Evolutionary conservation across 495 filamentous ascomycete genomes (phyloP), one percentile per base, ranked within the genome.

Genomic region (Hypoxylon crocopeplum): DNA sequence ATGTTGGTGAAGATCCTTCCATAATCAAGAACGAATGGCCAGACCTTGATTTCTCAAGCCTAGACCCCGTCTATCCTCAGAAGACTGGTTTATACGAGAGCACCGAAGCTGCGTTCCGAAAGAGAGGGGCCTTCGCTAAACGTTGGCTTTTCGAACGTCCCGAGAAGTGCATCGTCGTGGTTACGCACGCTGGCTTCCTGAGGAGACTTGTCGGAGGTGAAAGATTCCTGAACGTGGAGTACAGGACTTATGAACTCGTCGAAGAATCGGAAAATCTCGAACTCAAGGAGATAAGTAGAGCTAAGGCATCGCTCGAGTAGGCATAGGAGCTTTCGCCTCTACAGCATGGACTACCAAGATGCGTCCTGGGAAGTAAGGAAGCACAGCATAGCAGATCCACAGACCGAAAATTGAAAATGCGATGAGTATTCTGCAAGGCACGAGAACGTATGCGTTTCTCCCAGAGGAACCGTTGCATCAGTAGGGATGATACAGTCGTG

Each of bases 161-260:
- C 0, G 80, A 83, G 56, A 80, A 81, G 47, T 78, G 79, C 46
- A 76, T 83, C 41, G 71, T 78, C 8, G 80, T 82, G 1, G 80
- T 83, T 5, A 71, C 70, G 41, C 80, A 83, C 65, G 76, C 77
- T 3, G 80, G 75, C 0, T 83, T 83, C 56, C 62, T 82, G 27
- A 64, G 72, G 11, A 67, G 75, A 32, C 60, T 82, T 11, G 61
- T 69, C 20, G 46, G 50, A 33, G 68, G 70, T 16, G 59, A 64
- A 11, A 62, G 62, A 37, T 82, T 69, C 63, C 62, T 48, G 17
- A 82, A 83, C 62, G 79, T 77, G 4, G 80, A 83, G 54, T 82
- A 73, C 59, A 66, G 80, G 25, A 67, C 78, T 27, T 83, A 81
- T 54, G 71, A 78, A 1, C 76, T 79, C 22, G 72, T 70, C 29